Conservation (phyloP, 352 stramenopile genomes). For the Globisporangium cystogenes region DNA sequence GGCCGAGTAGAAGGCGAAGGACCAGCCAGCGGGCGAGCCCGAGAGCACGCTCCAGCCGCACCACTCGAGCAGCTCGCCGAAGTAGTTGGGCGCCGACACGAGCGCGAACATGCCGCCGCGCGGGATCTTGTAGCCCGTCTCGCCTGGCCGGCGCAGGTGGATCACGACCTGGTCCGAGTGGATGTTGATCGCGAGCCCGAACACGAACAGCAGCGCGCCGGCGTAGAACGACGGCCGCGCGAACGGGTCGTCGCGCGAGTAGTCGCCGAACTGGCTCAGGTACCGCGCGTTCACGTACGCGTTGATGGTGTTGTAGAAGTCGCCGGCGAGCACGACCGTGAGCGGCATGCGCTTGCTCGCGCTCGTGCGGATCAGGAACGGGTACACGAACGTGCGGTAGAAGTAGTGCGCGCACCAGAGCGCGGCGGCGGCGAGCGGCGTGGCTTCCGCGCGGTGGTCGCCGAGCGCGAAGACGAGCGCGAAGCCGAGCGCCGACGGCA, state of each 20-base stretch:
- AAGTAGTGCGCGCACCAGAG: slow-evolving; percentile 63
- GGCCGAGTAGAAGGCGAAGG: slow-evolving; percentile 42
- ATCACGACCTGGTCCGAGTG: slow-evolving; percentile 69
- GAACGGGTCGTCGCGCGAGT: slow-evolving; percentile 27
- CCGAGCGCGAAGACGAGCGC: slow-evolving; percentile 38
- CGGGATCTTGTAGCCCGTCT: slow-evolving; percentile 57
- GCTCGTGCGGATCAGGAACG: slow-evolving; percentile 55
- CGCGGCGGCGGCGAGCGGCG: slow-evolving; percentile 36
- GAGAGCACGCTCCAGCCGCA: slow-evolving; percentile 54
- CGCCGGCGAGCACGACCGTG: slow-evolving; percentile 39
- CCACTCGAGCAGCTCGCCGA: slow-evolving; percentile 76
- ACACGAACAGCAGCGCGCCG: slow-evolving; percentile 39
- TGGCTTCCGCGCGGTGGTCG: slow-evolving; percentile 26
- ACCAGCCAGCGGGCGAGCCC: slow-evolving; percentile 43
- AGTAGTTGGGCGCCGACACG: slow-evolving; percentile 73
- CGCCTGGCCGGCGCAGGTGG: slow-evolving; percentile 45
- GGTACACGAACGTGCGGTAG: slow-evolving; percentile 69
- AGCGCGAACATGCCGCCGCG: slow-evolving; percentile 57
- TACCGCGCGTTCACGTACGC: slow-evolving; percentile 67
- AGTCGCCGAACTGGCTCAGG: slow-evolving; percentile 55
- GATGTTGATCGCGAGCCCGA: slow-evolving; percentile 56
- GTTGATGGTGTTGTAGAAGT: slow-evolving; percentile 71
- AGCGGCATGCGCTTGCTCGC: slow-evolving; percentile 57
- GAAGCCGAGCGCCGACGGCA: slow-evolving; percentile 59
- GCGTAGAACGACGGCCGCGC: slow-evolving; percentile 43